phyloP scores from a whole-genome alignment of 768 basidiomycete species.

The Pisolithus tinctorius region DNA sequence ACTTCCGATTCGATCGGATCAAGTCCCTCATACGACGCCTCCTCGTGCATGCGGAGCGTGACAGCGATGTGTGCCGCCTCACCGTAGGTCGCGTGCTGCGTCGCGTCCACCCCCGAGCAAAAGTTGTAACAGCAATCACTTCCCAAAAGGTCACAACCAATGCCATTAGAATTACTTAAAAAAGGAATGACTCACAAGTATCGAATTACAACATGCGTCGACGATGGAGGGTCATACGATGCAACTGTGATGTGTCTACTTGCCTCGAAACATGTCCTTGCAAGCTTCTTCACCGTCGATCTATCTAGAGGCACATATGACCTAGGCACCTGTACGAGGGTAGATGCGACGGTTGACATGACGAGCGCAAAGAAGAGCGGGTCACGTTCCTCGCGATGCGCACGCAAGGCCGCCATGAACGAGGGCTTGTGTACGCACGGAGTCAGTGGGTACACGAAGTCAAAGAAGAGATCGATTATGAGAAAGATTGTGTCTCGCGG shows the following conservation, averaged over 20 bases:
- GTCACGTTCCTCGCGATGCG: conserved; percentile 75
- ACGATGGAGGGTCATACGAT: conserved; percentile 78
- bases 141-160: conserved; percentile 3
- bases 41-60: conserved; percentile 81
- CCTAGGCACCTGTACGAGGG: conserved; percentile 81
- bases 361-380: conserved; percentile 88
- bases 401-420: conserved; percentile 84
- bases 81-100: conserved; percentile 82
- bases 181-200: conserved; percentile 61
- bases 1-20: conserved; percentile 87
- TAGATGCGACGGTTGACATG: conserved; percentile 83
- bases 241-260: conserved; percentile 75
- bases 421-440: conserved; percentile 88
- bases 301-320: conserved; percentile 89
- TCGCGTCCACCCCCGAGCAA: conserved; percentile 82
- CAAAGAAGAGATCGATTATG: conserved; percentile 86
- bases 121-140: conserved; percentile 86
- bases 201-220: conserved; percentile 79
- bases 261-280: conserved; percentile 74
- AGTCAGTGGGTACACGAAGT: conserved; percentile 87
- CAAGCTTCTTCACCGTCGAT: conserved; percentile 75
- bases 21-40: conserved; percentile 72
- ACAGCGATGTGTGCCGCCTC: conserved; percentile 82
- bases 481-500: conserved; percentile 74
- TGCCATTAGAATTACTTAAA: conserved; percentile 22